These are phyloP conservation scores for Skeletonema potamos DNA, from an alignment of 108 stramenopile species.

Conservation along the genomic window DNA sequence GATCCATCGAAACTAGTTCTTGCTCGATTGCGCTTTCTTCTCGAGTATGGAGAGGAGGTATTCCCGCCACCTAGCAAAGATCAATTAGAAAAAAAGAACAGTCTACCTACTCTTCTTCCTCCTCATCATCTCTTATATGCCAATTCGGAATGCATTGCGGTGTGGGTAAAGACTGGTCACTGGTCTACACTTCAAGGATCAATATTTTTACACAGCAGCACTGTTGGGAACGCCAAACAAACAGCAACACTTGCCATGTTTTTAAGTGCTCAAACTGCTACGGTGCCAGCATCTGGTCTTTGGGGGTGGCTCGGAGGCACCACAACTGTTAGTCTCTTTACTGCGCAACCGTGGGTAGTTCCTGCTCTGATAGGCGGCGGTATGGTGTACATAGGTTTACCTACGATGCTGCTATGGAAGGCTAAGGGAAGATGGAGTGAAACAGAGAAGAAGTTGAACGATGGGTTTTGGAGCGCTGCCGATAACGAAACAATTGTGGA, in stretches of 20 bases:
- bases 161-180: conserved; percentile 60
- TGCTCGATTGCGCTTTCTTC: conserved; percentile 56
- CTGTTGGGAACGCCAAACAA: conserved; percentile 74
- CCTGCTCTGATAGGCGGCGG: conserved; percentile 78
- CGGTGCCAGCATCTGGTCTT: conserved; percentile 71
- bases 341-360: conserved; percentile 63
- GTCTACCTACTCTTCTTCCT: conserved; percentile 42
- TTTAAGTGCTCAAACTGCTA: conserved; percentile 61
- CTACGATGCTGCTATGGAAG: conserved; percentile 52
- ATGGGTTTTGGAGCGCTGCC: conserved; percentile 44
- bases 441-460: conserved; percentile 47
- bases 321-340: conserved; percentile 55
- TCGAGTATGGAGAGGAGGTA: conserved; percentile 36
- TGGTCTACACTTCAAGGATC: conserved; percentile 48
- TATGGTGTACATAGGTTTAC: conserved; percentile 62
- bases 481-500: conserved; percentile 34
- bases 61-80: conserved; percentile 5
- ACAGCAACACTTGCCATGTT: conserved; percentile 65
- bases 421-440: conserved; percentile 42
- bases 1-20: conserved; percentile 53
- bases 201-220: conserved; percentile 46
- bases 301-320: conserved; percentile 78
- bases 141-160: conserved; percentile 87
- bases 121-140: conserved; percentile 75
- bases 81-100: background rate